Conservation (phyloP, 441 rosid genomes). For the Cnidoscolus chayamansa region DNA sequence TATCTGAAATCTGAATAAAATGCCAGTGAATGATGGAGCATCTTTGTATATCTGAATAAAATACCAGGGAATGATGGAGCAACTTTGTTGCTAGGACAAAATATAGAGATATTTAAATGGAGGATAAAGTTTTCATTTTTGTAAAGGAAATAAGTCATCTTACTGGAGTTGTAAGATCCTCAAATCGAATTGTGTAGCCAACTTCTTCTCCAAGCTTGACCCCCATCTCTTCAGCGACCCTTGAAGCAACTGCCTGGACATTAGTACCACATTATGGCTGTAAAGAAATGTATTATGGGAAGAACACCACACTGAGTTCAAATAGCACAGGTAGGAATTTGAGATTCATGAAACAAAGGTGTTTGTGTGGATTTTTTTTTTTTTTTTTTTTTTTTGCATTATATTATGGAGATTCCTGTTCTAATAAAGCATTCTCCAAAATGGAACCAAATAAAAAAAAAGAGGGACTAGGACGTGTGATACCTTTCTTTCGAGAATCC, state of each 20-base stretch:
- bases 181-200: slow-evolving; percentile 91
- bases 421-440: background rate
- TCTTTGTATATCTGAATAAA: background rate
- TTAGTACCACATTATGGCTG: slow-evolving; percentile 10
- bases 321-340: background rate
- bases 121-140: slow-evolving; percentile 13
- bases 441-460: background rate
- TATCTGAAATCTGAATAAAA: background rate
- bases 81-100: slow-evolving; percentile 14
- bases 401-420: background rate
- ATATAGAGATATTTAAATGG: slow-evolving; percentile 10
- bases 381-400: too few relatives aligned
- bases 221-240: slow-evolving; percentile 98
- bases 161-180: slow-evolving; percentile 79
- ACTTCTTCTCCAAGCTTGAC: slow-evolving; percentile 95
- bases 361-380: too few relatives aligned
- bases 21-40: background rate
- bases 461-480: background rate
- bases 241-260: slow-evolving; percentile 83
- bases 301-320: background rate
- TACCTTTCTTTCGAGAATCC: background rate
- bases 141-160: slow-evolving; percentile 27
- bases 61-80: background rate
- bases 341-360: background rate
- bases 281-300: slow-evolving; percentile 1